Base-by-base conservation (phyloP, 768 basidiomycete species). In the Glaciozyma martinii region DNA sequence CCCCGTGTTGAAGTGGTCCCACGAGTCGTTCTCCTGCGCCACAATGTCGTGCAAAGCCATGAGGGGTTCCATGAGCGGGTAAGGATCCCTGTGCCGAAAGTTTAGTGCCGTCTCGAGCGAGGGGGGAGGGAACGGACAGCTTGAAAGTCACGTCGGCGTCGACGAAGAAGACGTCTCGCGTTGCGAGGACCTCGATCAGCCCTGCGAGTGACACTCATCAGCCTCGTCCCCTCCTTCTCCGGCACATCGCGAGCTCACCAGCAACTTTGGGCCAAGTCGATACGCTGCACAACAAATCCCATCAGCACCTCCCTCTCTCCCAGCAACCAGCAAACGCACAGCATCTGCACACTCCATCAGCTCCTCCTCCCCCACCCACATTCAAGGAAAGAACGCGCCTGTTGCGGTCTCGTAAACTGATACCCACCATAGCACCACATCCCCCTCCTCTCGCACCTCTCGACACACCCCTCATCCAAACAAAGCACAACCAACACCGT, bases 241-340 rank as follows among this genome's bases (percentile, higher is more conserved):
- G 21, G 21, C 13, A 5, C 1, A 43, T 55, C 0, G 3, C 6
- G 49, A 37, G 32, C 56, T 27, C 3, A 64, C 66, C 40, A 15
- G 66, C 66, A 9, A 68, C 30, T 15, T 68, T 68, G 21, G 66
- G 66, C 66, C 66, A 68, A 0, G 66, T 68, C 23, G 66, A 59
- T 25, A 47, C 33, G 4, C 65, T 63, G 6, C 5, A 21, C 32
- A 16, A 37, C 3, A 19, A 44, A 18, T 32, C 12, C 63, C 21
- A 44, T 9, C 25, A 2, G 16, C 25, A 25, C 18, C 10, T 23
- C 21, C 25, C 25, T 6, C 29, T 16, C 40, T 3, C 27, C 5
- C 16, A 32, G 44, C 25, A 30, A 44, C 32, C 18, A 30, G 16
- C n/a, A 29, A 21, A 30, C 54, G 46, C 8, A 61, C 61, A 49